Evolutionary conservation across 1,139 yeast species (phyloP).

Genomic region (Yamadazyma conglobata): DNA sequence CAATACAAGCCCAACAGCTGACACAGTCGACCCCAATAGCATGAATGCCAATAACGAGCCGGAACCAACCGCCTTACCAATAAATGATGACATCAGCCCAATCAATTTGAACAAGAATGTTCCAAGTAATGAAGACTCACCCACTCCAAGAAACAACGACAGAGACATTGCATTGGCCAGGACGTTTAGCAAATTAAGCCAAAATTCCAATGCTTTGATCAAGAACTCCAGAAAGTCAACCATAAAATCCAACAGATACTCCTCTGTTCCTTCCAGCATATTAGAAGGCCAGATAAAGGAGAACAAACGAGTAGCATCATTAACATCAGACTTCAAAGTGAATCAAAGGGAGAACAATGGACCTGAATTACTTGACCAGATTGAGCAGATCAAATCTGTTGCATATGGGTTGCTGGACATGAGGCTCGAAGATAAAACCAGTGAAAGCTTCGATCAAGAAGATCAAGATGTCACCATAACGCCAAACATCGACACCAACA

Average conservation of each 20-base stretch:
- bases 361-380: conserved; percentile 1
- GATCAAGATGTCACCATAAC: conserved; percentile 3
- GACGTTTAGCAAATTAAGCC: conserved; percentile 7
- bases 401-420: conserved; percentile 16
- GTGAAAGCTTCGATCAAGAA: conserved; percentile 4
- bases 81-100: conserved; percentile 5
- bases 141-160: neutral
- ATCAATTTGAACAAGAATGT: conserved; percentile 4
- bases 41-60: conserved; percentile 1
- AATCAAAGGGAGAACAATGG: conserved; percentile 7
- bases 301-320: conserved; percentile 21
- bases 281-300: conserved; percentile 3
- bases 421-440: conserved; percentile 1
- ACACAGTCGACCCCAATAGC: neutral
- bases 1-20: neutral
- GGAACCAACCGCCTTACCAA: neutral
- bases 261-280: conserved; percentile 31
- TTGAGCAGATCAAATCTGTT: conserved; percentile 10
- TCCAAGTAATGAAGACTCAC: too few species aligned
- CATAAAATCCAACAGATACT: conserved; percentile 33
- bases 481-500: neutral
- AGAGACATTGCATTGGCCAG: conserved; percentile 6
- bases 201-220: conserved; percentile 22
- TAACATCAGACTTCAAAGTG: conserved; percentile 24
- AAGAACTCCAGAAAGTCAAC: conserved; percentile 32